These are phyloP conservation scores for Fusarium brachygibbosum DNA, from an alignment of 2,329 filamentous ascomycete genomes.

Conservation along the genomic window DNA sequence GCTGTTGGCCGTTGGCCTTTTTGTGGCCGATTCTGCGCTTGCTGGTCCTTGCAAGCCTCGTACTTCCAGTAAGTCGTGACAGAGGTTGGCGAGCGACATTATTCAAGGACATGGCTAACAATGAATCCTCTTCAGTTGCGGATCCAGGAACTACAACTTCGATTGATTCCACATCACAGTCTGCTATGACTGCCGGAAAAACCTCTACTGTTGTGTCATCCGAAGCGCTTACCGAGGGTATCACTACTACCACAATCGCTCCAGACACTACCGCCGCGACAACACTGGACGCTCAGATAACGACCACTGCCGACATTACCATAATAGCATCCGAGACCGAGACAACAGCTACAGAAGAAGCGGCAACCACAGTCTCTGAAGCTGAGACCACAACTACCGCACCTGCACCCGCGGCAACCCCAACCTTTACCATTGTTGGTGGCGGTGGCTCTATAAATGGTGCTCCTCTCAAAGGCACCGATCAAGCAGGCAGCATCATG, in stretches of 20 bases:
- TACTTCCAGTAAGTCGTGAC: background rate
- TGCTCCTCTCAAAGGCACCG: background rate
- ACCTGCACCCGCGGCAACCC: background rate
- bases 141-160: background rate
- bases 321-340: background rate
- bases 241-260: background rate
- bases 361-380: background rate
- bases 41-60: slow-evolving; percentile 6
- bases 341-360: background rate
- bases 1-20: background rate
- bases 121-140: background rate
- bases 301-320: background rate
- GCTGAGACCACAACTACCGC: background rate
- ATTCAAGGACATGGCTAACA: background rate
- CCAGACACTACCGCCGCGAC: background rate
- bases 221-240: background rate
- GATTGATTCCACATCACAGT: rapidly evolving
- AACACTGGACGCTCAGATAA: background rate
- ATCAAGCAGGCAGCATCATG: background rate
- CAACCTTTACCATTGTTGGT: background rate
- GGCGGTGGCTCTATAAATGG: background rate
- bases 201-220: background rate
- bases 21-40: background rate
- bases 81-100: rapidly evolving
- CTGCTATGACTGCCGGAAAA: background rate